These are phyloP conservation scores for Epichloe aotearoae DNA, from an alignment of 2,329 filamentous ascomycete genomes.

Conservation along the genomic window DNA sequence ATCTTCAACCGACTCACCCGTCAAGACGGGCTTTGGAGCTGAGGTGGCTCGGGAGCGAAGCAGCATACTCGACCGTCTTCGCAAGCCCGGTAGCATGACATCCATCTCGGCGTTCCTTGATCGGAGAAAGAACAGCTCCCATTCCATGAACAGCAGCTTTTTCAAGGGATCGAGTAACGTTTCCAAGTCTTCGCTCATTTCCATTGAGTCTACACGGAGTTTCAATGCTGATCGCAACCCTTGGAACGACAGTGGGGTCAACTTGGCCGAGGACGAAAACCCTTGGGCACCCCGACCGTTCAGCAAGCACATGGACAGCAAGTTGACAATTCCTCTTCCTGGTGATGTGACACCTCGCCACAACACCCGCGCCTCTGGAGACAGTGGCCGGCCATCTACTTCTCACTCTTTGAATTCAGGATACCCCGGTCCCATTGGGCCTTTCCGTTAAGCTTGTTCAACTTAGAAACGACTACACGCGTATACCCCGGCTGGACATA, in stretches of 20 bases:
- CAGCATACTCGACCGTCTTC: slow-evolving; percentile 79
- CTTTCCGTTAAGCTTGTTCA: slow-evolving; percentile 64
- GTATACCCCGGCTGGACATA: slow-evolving; percentile 53
- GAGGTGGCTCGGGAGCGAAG: slow-evolving; percentile 68
- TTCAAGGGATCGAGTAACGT: slow-evolving; percentile 88
- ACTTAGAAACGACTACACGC: slow-evolving; percentile 34
- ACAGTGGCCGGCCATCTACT: slow-evolving; percentile 85
- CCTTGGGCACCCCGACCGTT: slow-evolving; percentile 50
- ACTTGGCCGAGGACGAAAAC: slow-evolving; percentile 78
- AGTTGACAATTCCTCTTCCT: slow-evolving; percentile 51
- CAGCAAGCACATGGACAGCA: slow-evolving; percentile 51
- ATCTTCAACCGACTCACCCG: slow-evolving; percentile 74
- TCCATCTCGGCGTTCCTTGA: slow-evolving; percentile 94
- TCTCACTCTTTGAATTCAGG: slow-evolving; percentile 92
- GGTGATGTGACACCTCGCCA: slow-evolving; percentile 79
- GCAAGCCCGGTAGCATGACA: slow-evolving; percentile 88
- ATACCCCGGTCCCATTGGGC: slow-evolving; percentile 87
- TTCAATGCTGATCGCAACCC: slow-evolving; percentile 85
- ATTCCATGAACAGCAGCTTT: slow-evolving; percentile 67
- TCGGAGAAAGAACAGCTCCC: slow-evolving; percentile 84
- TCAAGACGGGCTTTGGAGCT: slow-evolving; percentile 70
- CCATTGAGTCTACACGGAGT: slow-evolving; percentile 88
- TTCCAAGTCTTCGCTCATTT: slow-evolving; percentile 90
- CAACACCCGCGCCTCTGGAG: slow-evolving; percentile 69
- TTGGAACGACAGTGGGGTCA: slow-evolving; percentile 96